These are phyloP conservation scores for Cantharellus cinnabarinus DNA, from an alignment of 768 basidiomycete species.

Conservation along the genomic window DNA sequence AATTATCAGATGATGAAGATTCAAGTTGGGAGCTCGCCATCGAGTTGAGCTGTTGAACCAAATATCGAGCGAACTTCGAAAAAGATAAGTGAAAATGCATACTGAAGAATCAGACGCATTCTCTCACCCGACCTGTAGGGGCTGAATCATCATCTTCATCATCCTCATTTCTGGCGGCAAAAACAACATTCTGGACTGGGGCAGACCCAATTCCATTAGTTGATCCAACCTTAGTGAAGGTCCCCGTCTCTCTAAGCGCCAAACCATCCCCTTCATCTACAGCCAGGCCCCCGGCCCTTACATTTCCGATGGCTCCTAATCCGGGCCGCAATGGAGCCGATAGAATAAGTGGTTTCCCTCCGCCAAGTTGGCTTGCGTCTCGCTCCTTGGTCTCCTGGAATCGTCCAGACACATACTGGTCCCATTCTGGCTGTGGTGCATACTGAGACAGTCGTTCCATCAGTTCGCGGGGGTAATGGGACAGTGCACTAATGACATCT, in stretches of 20 bases:
- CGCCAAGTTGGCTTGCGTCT: slow-evolving; percentile 64
- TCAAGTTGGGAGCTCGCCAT: slow-evolving; percentile 30
- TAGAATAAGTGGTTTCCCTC: slow-evolving; percentile 50
- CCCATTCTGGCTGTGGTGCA: slow-evolving; percentile 68
- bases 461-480: slow-evolving; percentile 69
- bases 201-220: not conserved
- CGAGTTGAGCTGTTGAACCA: slow-evolving; percentile 51
- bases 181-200: slow-evolving; percentile 20
- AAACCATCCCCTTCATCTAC: not conserved
- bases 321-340: not conserved
- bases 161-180: slow-evolving; percentile 26
- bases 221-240: not conserved
- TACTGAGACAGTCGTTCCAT: slow-evolving; percentile 39
- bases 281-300: not conserved
- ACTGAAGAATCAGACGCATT: slow-evolving; percentile 10
- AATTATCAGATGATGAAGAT: slow-evolving; percentile 28
- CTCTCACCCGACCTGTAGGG: not conserved
- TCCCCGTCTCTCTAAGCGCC: not conserved
- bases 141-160: slow-evolving; percentile 19
- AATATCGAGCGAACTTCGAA: slow-evolving; percentile 55
- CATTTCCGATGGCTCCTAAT: not conserved
- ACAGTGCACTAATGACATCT: slow-evolving; percentile 77
- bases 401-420: slow-evolving; percentile 67
- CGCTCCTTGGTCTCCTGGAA: slow-evolving; percentile 73
- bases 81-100: not conserved